A percentile compares a stretch with the other conserved stretches of the same genome.
phyloP scores from a whole-genome alignment of 1,284 basidiomycete species.

The Ceratobasidium sp. region DNA sequence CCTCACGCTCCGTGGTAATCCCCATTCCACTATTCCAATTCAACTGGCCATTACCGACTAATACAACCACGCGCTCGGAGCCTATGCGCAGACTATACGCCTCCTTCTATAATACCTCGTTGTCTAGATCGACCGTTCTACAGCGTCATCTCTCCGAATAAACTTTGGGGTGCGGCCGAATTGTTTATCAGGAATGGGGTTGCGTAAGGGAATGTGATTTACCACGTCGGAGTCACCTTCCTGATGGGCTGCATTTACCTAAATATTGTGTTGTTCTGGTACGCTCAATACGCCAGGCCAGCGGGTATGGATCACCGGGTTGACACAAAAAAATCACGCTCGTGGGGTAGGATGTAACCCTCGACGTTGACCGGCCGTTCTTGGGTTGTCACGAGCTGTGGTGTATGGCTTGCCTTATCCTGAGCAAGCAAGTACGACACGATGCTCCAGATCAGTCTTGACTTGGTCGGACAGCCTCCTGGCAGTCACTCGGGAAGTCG shows the following conservation, averaged over 20 bases:
- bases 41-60: neutral
- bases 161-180: constrained; percentile 20
- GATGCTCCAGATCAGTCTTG: neutral
- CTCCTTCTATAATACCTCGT: constrained; percentile 1
- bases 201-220: neutral
- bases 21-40: too few species aligned
- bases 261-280: neutral
- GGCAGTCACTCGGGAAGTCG: neutral
- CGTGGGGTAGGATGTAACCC: neutral
- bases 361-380: neutral
- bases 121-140: neutral
- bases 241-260: constrained; percentile 1
- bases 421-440: neutral
- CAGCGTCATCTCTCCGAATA: neutral
- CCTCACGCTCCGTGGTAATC: too few species aligned
- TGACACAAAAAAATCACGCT: neutral
- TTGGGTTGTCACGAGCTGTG: neutral
- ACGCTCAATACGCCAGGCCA: neutral
- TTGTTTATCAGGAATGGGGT: neutral
- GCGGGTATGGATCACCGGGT: neutral
- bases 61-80: neutral
- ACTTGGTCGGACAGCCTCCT: neutral
- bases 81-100: constrained; percentile 2
- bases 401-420: neutral
- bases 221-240: neutral